These are phyloP conservation scores for Geosmithia flava DNA, from an alignment of 2,329 filamentous ascomycete genomes.

Conservation along the genomic window DNA sequence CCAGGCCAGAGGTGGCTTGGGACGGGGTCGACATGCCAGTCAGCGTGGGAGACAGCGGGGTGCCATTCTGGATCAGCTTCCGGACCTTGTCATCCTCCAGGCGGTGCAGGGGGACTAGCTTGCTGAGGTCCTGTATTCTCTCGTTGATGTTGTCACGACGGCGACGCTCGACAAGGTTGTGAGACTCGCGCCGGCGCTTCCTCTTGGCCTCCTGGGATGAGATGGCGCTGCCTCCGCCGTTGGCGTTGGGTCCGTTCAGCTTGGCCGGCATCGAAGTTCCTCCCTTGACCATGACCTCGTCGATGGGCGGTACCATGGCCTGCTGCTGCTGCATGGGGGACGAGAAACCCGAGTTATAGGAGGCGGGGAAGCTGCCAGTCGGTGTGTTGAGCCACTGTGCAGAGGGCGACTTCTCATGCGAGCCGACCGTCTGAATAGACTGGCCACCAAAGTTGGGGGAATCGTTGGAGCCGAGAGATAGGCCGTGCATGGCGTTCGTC, in stretches of 20 bases:
- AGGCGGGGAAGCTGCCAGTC: constrained; percentile 65
- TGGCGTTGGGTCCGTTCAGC: constrained; percentile 28
- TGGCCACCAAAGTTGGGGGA: constrained; percentile 63
- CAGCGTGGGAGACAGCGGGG: constrained; percentile 74
- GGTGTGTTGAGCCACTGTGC: constrained; percentile 85
- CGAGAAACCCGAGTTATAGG: constrained; percentile 77
- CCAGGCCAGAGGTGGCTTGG: constrained; percentile 74
- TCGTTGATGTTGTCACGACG: constrained; percentile 98
- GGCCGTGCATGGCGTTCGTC: constrained; percentile 60
- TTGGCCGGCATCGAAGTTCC: constrained; percentile 85
- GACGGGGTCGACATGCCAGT: constrained; percentile 57
- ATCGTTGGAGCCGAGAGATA: constrained; percentile 57
- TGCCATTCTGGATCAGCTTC: constrained; percentile 88
- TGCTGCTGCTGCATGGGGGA: constrained; percentile 55
- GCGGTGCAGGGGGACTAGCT: constrained; percentile 81
- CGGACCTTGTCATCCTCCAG: constrained; percentile 95
- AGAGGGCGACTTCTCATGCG: constrained; percentile 74
- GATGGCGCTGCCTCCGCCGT: constrained; percentile 27
- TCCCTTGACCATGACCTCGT: constrained; percentile 78
- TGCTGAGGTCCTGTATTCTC: constrained; percentile 90
- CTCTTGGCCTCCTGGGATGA: constrained; percentile 91
- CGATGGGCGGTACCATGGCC: constrained; percentile 59
- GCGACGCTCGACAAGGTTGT: constrained; percentile 91
- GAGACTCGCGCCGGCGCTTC: constrained; percentile 80
- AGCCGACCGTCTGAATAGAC: constrained; percentile 58